These are phyloP conservation scores for Tuber indicum DNA, from an alignment of 495 filamentous ascomycete species.

Conservation along the genomic window DNA sequence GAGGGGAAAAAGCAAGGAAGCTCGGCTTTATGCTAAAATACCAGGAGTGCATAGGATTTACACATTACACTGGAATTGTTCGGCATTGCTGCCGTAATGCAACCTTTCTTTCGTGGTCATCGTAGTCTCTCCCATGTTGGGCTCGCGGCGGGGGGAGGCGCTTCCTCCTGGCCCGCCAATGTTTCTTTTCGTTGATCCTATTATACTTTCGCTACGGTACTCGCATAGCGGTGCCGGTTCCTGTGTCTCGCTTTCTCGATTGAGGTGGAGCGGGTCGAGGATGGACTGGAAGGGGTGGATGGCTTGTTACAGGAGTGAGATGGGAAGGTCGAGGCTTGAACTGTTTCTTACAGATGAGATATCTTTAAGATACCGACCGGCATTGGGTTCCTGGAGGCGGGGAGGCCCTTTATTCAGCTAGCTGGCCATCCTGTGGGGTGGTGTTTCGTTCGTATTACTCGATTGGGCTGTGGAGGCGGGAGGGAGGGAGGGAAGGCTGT, in stretches of 20 bases:
- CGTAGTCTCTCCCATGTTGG: neutral
- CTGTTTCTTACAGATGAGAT: neutral
- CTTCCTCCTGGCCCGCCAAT: neutral
- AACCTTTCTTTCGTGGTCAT: neutral
- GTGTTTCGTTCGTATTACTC: neutral
- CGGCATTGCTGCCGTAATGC: neutral
- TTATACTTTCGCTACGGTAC: neutral
- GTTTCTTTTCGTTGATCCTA: neutral
- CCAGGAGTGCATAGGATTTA: neutral
- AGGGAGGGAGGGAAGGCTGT: neutral
- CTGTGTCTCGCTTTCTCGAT: neutral
- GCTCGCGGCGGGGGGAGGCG: neutral
- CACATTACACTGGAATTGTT: neutral
- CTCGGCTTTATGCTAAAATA: neutral
- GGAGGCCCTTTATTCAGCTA: neutral
- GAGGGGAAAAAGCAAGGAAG: neutral
- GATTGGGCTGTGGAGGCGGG: neutral
- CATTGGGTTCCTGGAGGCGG: neutral
- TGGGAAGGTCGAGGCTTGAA: slow-evolving; percentile 1
- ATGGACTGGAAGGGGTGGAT: neutral
- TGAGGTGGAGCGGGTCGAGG: neutral
- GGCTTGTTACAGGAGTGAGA: neutral
- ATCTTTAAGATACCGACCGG: neutral
- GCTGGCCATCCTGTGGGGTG: neutral
- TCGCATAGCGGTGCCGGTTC: neutral